Percentiles rank a stretch among this genome's conserved stretches.
These are phyloP conservation scores for Rhodocollybia butyracea DNA, from an alignment of 768 basidiomycete species.

Conservation along the genomic window DNA sequence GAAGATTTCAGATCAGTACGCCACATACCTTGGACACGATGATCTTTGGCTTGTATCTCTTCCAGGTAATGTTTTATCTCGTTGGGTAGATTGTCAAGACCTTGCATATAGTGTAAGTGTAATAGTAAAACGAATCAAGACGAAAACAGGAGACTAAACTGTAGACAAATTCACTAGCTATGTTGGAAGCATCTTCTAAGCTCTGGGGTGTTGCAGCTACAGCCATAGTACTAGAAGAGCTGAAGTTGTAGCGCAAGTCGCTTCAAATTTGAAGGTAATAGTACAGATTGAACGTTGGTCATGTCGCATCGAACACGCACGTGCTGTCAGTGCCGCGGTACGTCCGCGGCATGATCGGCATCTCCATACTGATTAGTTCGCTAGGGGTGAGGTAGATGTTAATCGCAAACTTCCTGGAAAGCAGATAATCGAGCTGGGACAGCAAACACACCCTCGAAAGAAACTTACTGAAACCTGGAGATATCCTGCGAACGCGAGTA, in stretches of 20 bases:
- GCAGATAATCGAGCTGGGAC: too few relatives aligned
- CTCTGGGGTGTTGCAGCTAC: slow-evolving; percentile 21
- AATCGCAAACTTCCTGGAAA: too few relatives aligned
- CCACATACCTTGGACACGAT: slow-evolving; percentile 34
- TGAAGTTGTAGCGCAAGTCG: not conserved
- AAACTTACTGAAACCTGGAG: too few relatives aligned
- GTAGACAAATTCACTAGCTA: slow-evolving; percentile 56
- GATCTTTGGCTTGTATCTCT: slow-evolving; percentile 48
- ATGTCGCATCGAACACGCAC: too few relatives aligned
- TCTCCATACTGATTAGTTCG: too few relatives aligned
- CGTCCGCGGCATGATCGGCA: too few relatives aligned
- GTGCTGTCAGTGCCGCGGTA: too few relatives aligned
- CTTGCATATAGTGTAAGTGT: slow-evolving; percentile 20
- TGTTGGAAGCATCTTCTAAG: slow-evolving; percentile 49
- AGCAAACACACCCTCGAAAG: too few relatives aligned
- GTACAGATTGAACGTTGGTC: not conserved
- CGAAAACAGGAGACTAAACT: slow-evolving; percentile 24
- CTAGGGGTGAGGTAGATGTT: too few relatives aligned
- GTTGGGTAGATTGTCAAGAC: slow-evolving; percentile 50
- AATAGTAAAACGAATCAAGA: not conserved
- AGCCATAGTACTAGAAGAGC: not conserved
- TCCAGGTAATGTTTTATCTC: slow-evolving; percentile 51
- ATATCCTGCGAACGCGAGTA: too few relatives aligned
- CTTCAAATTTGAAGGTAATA: not conserved
- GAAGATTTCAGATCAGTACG: slow-evolving; percentile 9